Base-by-base conservation (phyloP, 1,139 yeast genomes). In the Blastobotrys buckinghamii region DNA sequence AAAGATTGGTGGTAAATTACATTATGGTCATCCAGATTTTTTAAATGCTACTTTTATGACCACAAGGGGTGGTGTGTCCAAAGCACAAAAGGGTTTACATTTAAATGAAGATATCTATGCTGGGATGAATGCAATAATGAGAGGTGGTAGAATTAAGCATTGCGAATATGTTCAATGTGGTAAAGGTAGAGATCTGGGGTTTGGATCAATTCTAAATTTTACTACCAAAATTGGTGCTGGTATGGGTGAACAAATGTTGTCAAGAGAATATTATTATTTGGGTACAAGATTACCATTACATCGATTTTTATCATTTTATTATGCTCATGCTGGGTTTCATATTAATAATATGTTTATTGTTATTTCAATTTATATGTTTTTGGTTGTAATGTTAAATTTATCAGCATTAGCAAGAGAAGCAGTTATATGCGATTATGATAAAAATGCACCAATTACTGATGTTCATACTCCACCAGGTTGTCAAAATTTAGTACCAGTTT, bases 281-380 rank as follows among this genome's bases (percentile, higher is more conserved):
- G 95, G 96, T 0, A 83, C 92, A 0, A 81, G 77, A 51, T 68
- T 88, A 40, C 90, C 95, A 0, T 70, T 86, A 46, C 96, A 88
- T 61, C 66, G 95, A 48, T 86, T 88, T 62, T 66, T 88, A 36
- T 82, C 96, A 0, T 88, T 88, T 60, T 88, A 84, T 63, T 88
- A 87, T 67, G 96, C 96, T 0, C 96, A 88, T 61, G 88, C 95
- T 0, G 96, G 96, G 0, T 88, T 88, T 62, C 96, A 88, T 61
- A 70, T 88, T 55, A 88, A 88, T 62, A 88, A 88, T 59, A 72
- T 85, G 38, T 84, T 87, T 57, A 87, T 88, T 48, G 80, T 85
- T 54, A 64, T 87, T 6, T 85, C 96, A 0, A 75, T 87, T 4
- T 84, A 84, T 55, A 62, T 85, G 51, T 84, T 88, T 57, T 75